Evolutionary conservation across 2,329 filamentous ascomycete genomes (phyloP).

Genomic region (Microdochium nivale): DNA sequence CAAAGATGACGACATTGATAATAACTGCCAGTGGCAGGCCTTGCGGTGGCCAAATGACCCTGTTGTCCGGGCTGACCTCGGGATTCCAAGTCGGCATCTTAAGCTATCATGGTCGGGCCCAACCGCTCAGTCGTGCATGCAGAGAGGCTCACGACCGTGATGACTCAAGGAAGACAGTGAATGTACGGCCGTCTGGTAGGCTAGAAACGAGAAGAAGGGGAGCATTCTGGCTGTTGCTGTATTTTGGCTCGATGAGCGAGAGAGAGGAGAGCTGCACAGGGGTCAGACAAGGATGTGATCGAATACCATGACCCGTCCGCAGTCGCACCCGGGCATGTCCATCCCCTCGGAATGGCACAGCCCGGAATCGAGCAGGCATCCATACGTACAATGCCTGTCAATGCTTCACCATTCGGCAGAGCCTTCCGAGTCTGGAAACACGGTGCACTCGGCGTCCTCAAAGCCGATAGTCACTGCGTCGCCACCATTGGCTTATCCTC

Average conservation of each 20-base stretch:
- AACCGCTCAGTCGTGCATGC: neutral
- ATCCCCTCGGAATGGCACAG: neutral
- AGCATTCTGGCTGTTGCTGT: neutral
- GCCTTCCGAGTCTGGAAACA: neutral
- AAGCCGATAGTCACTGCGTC: no score
- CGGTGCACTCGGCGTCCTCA: neutral
- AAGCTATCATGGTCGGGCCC: neutral
- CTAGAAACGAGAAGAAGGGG: neutral
- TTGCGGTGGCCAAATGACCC: neutral
- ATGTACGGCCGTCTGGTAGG: neutral
- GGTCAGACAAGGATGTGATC: neutral
- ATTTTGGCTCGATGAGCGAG: neutral
- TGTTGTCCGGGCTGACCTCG: neutral
- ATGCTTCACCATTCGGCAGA: neutral
- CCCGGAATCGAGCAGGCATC: neutral
- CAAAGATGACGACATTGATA: neutral
- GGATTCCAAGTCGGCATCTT: neutral
- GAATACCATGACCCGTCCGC: neutral
- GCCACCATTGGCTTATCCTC: no score
- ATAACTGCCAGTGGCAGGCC: neutral
- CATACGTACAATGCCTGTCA: neutral
- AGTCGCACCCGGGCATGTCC: neutral
- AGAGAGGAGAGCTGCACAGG: neutral
- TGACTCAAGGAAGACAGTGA: neutral
- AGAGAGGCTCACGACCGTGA: neutral